A percentile compares a stretch with the other conserved stretches of the same genome.
Conservation (phyloP, 371 early-diverging fungal genomes). For the Mortierella sp. region DNA sequence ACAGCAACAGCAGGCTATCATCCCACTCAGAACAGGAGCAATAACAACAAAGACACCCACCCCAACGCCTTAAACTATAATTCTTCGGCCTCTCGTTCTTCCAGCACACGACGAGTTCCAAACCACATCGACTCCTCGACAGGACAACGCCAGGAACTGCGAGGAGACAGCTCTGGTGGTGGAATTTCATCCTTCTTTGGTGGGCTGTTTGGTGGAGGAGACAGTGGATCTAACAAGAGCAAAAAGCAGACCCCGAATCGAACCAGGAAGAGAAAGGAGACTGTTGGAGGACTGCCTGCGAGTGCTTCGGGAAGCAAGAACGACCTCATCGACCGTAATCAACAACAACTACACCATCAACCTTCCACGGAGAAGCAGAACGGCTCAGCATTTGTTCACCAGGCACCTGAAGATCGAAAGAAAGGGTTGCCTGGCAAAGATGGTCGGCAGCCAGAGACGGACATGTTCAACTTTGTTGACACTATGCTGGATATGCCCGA, state of each 20-base stretch:
- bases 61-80: constrained; percentile 8
- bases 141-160: neutral
- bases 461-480: constrained; percentile 51
- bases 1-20: neutral
- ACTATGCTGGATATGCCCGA: constrained; percentile 53
- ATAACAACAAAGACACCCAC: neutral
- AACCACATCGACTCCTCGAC: constrained; percentile 9
- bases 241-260: neutral
- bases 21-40: constrained; percentile 13
- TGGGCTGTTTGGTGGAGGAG: constrained; percentile 6
- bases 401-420: constrained; percentile 8
- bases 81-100: constrained; percentile 5
- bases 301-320: constrained; percentile 35
- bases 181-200: constrained; percentile 15
- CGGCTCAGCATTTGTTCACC: constrained; percentile 12
- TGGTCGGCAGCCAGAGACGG: constrained; percentile 54
- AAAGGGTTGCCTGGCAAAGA: constrained; percentile 41
- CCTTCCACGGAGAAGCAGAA: constrained; percentile 11
- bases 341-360: constrained; percentile 11
- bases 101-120: neutral
- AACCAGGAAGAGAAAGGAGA: neutral
- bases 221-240: neutral
- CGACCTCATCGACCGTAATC: constrained; percentile 4
- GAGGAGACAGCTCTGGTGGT: neutral
- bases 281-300: neutral